Conservation (phyloP, 2,329 filamentous ascomycete genomes). For the Epichloe amarillans region DNA sequence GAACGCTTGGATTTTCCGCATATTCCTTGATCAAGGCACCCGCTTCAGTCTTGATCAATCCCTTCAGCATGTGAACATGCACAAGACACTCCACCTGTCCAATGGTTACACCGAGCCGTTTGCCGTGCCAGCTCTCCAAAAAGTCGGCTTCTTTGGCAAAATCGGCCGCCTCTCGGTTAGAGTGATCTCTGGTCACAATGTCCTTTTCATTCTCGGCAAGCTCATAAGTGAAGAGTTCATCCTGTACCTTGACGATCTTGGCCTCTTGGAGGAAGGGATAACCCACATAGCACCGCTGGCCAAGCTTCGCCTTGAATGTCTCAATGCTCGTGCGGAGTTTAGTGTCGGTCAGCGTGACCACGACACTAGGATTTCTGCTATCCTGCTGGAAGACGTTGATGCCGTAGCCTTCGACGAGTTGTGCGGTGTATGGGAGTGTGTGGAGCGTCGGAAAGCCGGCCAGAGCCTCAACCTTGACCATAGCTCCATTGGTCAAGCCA, state of each 20-base stretch:
- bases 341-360: conserved; percentile 68
- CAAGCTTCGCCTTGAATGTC: conserved; percentile 65
- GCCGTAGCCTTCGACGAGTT: conserved; percentile 59
- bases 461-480: conserved; percentile 69
- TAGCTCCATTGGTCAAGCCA: conserved; percentile 71
- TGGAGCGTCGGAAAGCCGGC: conserved; percentile 89
- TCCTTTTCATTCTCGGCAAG: conserved; percentile 52
- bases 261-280: conserved; percentile 95
- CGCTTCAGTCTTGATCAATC: conserved; percentile 77
- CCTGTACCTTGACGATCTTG: conserved; percentile 75
- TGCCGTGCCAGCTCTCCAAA: conserved; percentile 81
- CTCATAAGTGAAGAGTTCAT: conserved; percentile 84
- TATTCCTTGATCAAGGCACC: conserved; percentile 91
- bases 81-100: conserved; percentile 80
- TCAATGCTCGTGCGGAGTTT: conserved; percentile 58
- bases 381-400: conserved; percentile 94
- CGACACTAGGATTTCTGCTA: conserved; percentile 91
- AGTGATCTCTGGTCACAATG: conserved; percentile 57
- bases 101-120: conserved; percentile 76
- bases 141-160: conserved; percentile 74
- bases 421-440: conserved; percentile 70
- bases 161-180: conserved; percentile 61
- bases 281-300: conserved; percentile 76
- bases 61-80: conserved; percentile 87
- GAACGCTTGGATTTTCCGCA: conserved; percentile 68